Evolutionary conservation across 176 grass and related monocot genomes (phyloP), one percentile per base, ranked within the genome.

Genomic region (Juncus inflexus): DNA sequence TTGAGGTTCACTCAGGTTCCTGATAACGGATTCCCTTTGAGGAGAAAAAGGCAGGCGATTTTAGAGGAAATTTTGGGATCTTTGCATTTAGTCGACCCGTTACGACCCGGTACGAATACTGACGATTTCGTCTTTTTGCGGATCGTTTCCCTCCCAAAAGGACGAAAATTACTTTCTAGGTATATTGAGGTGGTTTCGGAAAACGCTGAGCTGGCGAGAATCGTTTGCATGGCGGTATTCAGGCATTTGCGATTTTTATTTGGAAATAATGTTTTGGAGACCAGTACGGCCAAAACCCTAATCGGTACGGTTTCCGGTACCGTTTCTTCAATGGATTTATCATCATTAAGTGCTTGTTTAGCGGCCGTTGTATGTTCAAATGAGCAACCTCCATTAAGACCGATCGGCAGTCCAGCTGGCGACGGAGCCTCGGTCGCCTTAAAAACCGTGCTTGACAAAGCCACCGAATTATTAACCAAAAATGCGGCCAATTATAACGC

Each of bases 71-170:
- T 95, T 13, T 81, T 79, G 70, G 79, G 78, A 57, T 95, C 90
- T 15, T 77, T 95, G 39, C 90, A 89, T 9, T 70, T 95, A 62
- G 79, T 89, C 80, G 90, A 95, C 68, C 90, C 85, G 11, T 76
- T 95, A 68, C 73, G 66, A 5, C 54, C 79, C 14, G 76, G 67
- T 61, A 83, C 81, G 43, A 72, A 81, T 69, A 77, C 74, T 15
- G 84, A 82, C 81, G 90, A 95, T 62, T 16, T 89, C 75, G 79
- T 95, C 37, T 89, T 95, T 71, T 86, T 95, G 45, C 85, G 90
- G 5, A 69, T 86, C 35, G 67, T 95, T 35, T 76, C 90, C 64
- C 85, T 95, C 28, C 85, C 90, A 5, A 95, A 95, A 54, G 90
- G 90, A 9, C 75, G 79, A 38, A 95, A 95, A 62, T 76, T 95